Base-by-base conservation (phyloP, 2,329 filamentous ascomycete species). In the Scortechinia acanthostroma region DNA sequence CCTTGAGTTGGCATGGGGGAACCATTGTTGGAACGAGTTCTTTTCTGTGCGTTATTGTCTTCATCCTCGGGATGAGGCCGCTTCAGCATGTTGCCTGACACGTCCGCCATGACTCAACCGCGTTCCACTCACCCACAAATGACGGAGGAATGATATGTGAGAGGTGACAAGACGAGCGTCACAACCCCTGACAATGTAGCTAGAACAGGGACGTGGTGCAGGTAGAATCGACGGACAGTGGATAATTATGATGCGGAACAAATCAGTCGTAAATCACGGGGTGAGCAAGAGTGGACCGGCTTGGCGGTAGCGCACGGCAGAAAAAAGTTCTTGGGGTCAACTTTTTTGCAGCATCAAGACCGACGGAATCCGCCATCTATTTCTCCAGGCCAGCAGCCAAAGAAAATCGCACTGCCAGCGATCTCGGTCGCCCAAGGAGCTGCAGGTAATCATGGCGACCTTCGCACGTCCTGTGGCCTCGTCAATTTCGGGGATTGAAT, bases 401-500 rank as follows among this genome's bases (percentile, higher is more conserved):
- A n/a, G n/a, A n/a, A n/a, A n/a, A n/a, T 30, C 25, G 25, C 25
- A 10, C 25, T n/a, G n/a, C 25, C 25, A 30, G 25, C 45, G 42
- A 28, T 46, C 35, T 44, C 37, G 42, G 48, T 21, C 42, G 43
- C 46, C 44, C 47, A 42, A 20, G n/a, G 21, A 19, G 17, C 42
- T 43, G 14, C 37, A 4, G 33, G 44, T 19, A 37, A 45, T 33
- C 47, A 65, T 55, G 52, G 84, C 85, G 81, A 86, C 86, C 61
- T 79, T 85, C 56, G 80, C 86, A 50, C 87, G 91, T 59, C 91
- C 93, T 40, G 78, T 95, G 50, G 76, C 86, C 52, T 94, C 90
- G 58, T 75, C 83, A 60, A 86, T 98, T 58, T 79, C 85, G 61
- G 85, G 84, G 60, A 88, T 98, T 58, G 88, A 94, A 61, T 98